phyloP scores from a whole-genome alignment of 345 rosid genomes.

The Moringa oleifera region DNA sequence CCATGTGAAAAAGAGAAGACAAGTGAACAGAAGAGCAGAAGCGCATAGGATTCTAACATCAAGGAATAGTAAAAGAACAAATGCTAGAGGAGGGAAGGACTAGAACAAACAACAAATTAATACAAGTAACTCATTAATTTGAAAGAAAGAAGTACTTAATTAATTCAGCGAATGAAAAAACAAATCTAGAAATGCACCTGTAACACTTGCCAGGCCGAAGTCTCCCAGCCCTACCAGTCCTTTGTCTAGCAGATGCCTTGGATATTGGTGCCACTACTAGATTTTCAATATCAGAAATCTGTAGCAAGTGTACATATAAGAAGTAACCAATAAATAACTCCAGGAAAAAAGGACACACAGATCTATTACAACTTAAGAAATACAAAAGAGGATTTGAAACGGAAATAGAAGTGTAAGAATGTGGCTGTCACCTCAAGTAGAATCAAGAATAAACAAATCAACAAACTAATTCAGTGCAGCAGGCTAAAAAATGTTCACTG shows the following conservation, averaged over 20 bases:
- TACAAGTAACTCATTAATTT: neutral
- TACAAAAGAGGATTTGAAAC: neutral
- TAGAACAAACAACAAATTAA: no score
- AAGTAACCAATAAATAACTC: no score
- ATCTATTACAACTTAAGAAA: no score
- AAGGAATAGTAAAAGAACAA: no score
- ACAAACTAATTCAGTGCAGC: neutral
- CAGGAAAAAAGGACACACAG: no score
- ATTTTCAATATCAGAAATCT: slow-evolving; percentile 92
- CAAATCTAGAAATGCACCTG: slow-evolving; percentile 41
- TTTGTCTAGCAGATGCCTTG: slow-evolving; percentile 95
- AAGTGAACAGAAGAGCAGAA: no score
- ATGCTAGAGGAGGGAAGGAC: no score
- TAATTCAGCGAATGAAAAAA: neutral
- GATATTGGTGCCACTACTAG: slow-evolving; percentile 93
- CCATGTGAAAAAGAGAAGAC: no score
- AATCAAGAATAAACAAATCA: neutral
- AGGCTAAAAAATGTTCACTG: neutral
- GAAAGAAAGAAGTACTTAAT: neutral
- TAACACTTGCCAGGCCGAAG: slow-evolving; percentile 95
- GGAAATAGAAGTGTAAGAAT: neutral
- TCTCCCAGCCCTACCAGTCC: slow-evolving; percentile 98
- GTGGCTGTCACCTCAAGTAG: neutral
- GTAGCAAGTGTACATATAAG: slow-evolving; percentile 10
- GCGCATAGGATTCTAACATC: no score